Percentiles rank a stretch among this genome's conserved stretches.
These are phyloP conservation scores for Phytophthora agathidicida DNA, from an alignment of 352 stramenopile genomes.

Conservation along the genomic window DNA sequence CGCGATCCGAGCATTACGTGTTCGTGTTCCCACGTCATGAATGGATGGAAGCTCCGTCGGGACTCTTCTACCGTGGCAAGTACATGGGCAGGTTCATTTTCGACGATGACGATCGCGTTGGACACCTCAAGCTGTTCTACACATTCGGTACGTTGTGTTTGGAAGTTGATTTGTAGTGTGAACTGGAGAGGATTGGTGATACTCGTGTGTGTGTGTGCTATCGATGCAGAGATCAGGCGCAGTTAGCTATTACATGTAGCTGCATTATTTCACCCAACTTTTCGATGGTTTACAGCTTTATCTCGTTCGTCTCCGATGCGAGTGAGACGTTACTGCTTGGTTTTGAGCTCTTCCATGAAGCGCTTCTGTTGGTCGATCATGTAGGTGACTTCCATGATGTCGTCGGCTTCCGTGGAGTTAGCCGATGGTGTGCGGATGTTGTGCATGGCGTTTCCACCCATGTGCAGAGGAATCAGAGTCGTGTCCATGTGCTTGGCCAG, in stretches of 20 bases:
- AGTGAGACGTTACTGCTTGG: conserved; percentile 8
- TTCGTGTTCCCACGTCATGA: conserved; percentile 84
- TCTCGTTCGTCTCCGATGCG: conserved; percentile 7
- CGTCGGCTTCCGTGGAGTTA: conserved; percentile 23
- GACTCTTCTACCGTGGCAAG: conserved; percentile 88
- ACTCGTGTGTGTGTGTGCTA: background rate
- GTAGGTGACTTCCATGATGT: conserved; percentile 57
- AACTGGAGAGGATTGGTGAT: background rate
- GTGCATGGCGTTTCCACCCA: conserved; percentile 52
- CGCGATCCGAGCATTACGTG: conserved; percentile 71
- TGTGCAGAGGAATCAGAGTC: conserved; percentile 57
- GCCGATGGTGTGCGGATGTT: conserved; percentile 31
- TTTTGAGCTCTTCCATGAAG: conserved; percentile 49
- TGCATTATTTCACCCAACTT: background rate
- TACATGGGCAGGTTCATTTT: conserved; percentile 86
- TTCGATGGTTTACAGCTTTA: background rate
- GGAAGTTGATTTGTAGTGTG: background rate
- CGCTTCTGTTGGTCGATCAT: conserved; percentile 64
- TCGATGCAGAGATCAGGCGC: conserved; percentile 62
- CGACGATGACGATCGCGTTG: conserved; percentile 65
- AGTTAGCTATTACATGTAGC: conserved; percentile 21
- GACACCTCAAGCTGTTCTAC: conserved; percentile 80
- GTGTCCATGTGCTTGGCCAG: conserved; percentile 66
- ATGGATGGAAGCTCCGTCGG: conserved; percentile 84
- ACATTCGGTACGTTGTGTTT: conserved; percentile 63